Base-by-base conservation (phyloP, 306 rosid genomes). In the Pyrus bretschneideri region DNA sequence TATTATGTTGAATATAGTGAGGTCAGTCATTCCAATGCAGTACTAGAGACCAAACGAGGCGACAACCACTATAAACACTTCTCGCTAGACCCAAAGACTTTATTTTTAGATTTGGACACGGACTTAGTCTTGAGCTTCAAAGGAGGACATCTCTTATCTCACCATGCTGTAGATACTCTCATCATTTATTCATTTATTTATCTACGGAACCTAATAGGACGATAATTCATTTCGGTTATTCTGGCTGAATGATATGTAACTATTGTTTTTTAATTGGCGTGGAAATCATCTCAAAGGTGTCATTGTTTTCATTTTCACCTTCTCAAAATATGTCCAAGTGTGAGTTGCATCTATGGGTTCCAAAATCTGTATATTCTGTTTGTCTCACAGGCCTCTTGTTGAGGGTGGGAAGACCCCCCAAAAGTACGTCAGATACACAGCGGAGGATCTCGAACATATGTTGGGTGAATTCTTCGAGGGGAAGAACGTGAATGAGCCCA, bases 381-480 rank as follows among this genome's bases (percentile, higher is more conserved):
- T 80, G 44, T 81, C 51, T 71, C 42, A 49, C 83, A 95, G 97
- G 84, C 90, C 96, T 62, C 70, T 92, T 11, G 96, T 95, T 71
- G 99, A 95, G 86, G 91, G 52, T 69, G 99, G 93, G 55, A 95
- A 91, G 91, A 89, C 76, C 77, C 93, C 97, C 63, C 97, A 89
- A 76, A 95, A 92, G 88, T 92, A 89, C 84, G 86, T 89, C 67
- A 87, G 89, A 77, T 95, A 88, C 83, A 77, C 86, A 0, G 89
- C 97, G 0, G 99, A 95, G 83, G 99, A 95, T 88, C 92, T 92
- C 11, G 99, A 95, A 61, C 80, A 96, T 22, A 95, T 95, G 97
- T 65, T 95, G 80, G 96, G 97, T 9, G 99, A 95, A 64, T 95
- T 95, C 87, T 95, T 92, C 6, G 99, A 95, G 84, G 99, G 99